phyloP scores from a whole-genome alignment of 768 basidiomycete genomes.

The Cystobasidium tubakii region DNA sequence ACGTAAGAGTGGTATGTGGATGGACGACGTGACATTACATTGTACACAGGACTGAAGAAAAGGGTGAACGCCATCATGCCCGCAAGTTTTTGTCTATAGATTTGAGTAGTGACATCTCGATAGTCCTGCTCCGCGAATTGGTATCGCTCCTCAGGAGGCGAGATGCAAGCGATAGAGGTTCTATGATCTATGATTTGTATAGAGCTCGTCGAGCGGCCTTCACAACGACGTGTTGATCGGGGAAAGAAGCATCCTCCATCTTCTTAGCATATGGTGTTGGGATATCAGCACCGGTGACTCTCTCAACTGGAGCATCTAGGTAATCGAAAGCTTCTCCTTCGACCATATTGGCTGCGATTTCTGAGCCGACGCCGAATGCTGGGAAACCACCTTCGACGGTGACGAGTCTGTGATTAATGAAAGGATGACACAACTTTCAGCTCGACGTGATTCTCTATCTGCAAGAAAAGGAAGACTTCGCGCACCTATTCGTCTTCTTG shows the following conservation, averaged over 20 bases:
- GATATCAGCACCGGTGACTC: conserved; percentile 90
- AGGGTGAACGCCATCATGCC: background rate
- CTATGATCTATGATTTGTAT: conserved; percentile 58
- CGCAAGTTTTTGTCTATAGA: background rate
- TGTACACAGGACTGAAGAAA: background rate
- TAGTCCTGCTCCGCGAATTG: too few species aligned
- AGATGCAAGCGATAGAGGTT: too few species aligned
- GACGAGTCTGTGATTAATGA: conserved; percentile 59
- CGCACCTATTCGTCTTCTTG: conserved; percentile 94
- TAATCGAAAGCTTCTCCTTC: conserved; percentile 98
- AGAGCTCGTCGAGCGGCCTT: conserved; percentile 67
- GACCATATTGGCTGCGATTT: conserved; percentile 94
- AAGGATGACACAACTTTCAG: conserved; percentile 10
- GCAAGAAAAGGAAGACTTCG: background rate
- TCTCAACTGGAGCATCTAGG: conserved; percentile 95
- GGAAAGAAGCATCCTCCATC: conserved; percentile 87
- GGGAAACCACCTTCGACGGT: conserved; percentile 99
- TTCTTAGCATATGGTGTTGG: conserved; percentile 92
- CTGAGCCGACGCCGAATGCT: conserved; percentile 93
- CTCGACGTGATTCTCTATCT: background rate
- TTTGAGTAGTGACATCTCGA: background rate
- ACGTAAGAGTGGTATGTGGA: background rate
- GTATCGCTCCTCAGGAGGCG: background rate
- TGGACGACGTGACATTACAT: background rate
- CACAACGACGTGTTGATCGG: conserved; percentile 78